phyloP scores from a whole-genome alignment of 345 rosid genomes.

The Durio zibethinus region DNA sequence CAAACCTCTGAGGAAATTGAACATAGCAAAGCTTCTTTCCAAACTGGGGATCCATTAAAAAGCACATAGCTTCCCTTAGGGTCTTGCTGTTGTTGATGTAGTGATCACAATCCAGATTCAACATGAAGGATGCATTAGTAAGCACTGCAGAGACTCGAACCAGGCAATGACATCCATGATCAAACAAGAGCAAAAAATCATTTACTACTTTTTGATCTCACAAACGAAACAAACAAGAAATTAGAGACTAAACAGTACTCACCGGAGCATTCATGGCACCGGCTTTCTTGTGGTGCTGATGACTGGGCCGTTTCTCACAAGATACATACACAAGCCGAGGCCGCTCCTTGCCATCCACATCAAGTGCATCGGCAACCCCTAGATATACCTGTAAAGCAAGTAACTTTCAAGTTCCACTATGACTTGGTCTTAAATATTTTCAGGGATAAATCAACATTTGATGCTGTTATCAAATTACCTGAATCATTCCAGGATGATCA shows the following conservation, averaged over 20 bases:
- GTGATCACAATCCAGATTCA: slow-evolving; percentile 95
- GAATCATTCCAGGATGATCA: slow-evolving; percentile 99
- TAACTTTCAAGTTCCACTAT: not conserved
- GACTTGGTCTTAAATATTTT: not conserved
- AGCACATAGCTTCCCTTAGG: slow-evolving; percentile 94
- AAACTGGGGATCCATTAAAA: slow-evolving; percentile 92
- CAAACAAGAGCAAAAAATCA: not conserved
- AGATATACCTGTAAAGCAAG: slow-evolving; percentile 65
- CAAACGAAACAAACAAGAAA: not conserved
- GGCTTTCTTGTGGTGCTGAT: slow-evolving; percentile 95
- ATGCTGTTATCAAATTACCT: slow-evolving; percentile 39
- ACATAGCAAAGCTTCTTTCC: slow-evolving; percentile 96
- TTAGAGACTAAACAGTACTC: slow-evolving; percentile 17
- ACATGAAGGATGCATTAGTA: slow-evolving; percentile 86
- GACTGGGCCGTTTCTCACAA: slow-evolving; percentile 95
- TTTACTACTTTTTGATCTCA: not conserved
- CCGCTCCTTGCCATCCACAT: slow-evolving; percentile 84
- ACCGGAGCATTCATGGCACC: slow-evolving; percentile 99
- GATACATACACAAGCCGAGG: slow-evolving; percentile 93
- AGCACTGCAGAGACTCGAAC: slow-evolving; percentile 97
- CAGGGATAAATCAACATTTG: not conserved
- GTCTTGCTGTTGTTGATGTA: slow-evolving; percentile 92
- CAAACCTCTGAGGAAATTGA: slow-evolving; percentile 96
- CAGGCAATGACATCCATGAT: slow-evolving; percentile 25
- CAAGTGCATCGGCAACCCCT: slow-evolving; percentile 90